These are phyloP conservation scores for Marasmius fiardii DNA, from an alignment of 1,284 basidiomycete genomes.

Conservation along the genomic window DNA sequence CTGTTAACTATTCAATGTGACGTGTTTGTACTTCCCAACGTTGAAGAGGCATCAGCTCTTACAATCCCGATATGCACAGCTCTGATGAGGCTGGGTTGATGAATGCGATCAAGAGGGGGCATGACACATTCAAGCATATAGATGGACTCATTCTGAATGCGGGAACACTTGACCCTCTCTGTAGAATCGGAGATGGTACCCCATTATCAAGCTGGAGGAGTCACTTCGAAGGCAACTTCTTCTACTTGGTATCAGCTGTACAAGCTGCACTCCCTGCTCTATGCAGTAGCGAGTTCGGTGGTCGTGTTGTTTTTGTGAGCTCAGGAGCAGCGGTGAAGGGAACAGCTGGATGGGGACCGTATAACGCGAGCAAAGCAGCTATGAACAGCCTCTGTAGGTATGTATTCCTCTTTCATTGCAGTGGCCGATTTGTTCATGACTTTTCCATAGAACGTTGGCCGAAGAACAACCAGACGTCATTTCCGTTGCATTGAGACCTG, in stretches of 20 bases:
- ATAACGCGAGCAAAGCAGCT: slow-evolving; percentile 80
- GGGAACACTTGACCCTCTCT: slow-evolving; percentile 58
- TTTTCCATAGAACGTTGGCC: slow-evolving; percentile 63
- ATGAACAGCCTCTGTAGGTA: slow-evolving; percentile 83
- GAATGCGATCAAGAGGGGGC: slow-evolving; percentile 43
- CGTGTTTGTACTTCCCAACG: slow-evolving; percentile 45
- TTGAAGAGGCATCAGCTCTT: not conserved
- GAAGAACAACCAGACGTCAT: slow-evolving; percentile 77
- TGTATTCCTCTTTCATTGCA: slow-evolving; percentile 34
- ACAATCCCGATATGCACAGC: slow-evolving; percentile 31
- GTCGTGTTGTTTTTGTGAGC: slow-evolving; percentile 75
- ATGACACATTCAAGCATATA: slow-evolving; percentile 54
- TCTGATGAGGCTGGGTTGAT: slow-evolving; percentile 57
- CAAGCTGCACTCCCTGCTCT: slow-evolving; percentile 65
- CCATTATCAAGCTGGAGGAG: slow-evolving; percentile 49
- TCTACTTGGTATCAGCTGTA: slow-evolving; percentile 71
- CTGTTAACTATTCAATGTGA: slow-evolving; percentile 67
- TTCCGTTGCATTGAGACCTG: slow-evolving; percentile 78
- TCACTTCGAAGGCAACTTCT: slow-evolving; percentile 82
- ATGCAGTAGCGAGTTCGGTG: slow-evolving; percentile 55
- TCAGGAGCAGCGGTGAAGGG: slow-evolving; percentile 76
- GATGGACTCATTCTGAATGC: slow-evolving; percentile 83
- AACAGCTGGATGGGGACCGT: slow-evolving; percentile 72
- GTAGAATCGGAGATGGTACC: slow-evolving; percentile 36
- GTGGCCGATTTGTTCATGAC: not conserved